Conservation (phyloP, 306 rosid genomes). For the Heteromeles arbutifolia region DNA sequence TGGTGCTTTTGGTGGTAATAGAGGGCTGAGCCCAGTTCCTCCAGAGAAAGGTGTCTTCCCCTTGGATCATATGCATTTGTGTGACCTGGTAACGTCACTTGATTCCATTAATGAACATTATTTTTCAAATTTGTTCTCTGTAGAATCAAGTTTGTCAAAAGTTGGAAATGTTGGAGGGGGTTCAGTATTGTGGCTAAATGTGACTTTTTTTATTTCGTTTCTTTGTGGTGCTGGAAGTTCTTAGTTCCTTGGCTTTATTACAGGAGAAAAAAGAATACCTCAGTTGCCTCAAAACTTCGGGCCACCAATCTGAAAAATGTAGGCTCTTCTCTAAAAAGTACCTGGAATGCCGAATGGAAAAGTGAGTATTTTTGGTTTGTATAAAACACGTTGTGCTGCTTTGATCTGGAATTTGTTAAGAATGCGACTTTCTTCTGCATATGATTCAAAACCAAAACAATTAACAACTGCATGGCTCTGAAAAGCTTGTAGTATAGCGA, state of each 20-base stretch:
- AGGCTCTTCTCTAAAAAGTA: constrained; percentile 74
- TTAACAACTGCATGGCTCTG: not conserved
- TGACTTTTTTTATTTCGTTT: not conserved
- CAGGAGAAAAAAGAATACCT: constrained; percentile 91
- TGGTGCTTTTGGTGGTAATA: constrained; percentile 94
- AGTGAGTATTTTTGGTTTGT: constrained; percentile 47
- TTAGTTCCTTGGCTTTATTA: constrained; percentile 16
- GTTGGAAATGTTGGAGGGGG: not conserved
- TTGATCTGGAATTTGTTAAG: not conserved
- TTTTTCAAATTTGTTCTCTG: not conserved
- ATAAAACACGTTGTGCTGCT: not conserved
- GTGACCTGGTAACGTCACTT: constrained; percentile 61
- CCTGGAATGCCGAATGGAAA: constrained; percentile 83
- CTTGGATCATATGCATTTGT: constrained; percentile 87
- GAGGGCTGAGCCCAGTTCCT: constrained; percentile 88
- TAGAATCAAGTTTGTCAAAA: not conserved
- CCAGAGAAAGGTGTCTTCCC: constrained; percentile 98
- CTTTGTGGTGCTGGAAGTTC: not conserved
- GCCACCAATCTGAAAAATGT: constrained; percentile 73
- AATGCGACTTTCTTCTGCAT: not conserved
- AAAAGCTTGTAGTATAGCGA: not conserved
- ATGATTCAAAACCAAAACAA: not conserved
- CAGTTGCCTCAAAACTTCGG: constrained; percentile 59
- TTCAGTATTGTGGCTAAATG: not conserved
- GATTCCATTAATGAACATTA: not conserved